Percentiles rank a stretch among this genome's conserved stretches.
These are phyloP conservation scores for Rhodotorula sp. DNA, from an alignment of 1,284 basidiomycete species.

Conservation along the genomic window DNA sequence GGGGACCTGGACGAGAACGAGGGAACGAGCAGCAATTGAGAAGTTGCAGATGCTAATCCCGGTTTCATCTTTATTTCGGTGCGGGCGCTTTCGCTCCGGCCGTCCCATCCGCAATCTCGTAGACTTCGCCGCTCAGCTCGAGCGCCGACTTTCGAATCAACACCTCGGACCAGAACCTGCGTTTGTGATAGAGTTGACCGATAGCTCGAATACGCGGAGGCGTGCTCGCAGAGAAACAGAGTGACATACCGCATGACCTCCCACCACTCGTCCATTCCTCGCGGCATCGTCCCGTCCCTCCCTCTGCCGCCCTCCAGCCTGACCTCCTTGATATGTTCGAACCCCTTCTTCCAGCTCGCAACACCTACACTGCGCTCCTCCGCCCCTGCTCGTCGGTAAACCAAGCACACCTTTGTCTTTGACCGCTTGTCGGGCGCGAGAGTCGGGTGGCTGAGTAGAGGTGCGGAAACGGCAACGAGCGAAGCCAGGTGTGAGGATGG, in stretches of 20 bases:
- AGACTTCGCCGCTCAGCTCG: slow-evolving; percentile 23
- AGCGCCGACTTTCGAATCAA: slow-evolving; percentile 16
- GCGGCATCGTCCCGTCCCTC: slow-evolving; percentile 25
- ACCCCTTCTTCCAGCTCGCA: slow-evolving; percentile 28
- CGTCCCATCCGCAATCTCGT: slow-evolving; percentile 7
- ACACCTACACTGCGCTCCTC: slow-evolving; percentile 18
- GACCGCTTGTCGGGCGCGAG: background rate
- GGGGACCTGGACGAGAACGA: background rate
- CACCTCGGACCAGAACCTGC: slow-evolving; percentile 36
- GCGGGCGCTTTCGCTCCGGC: background rate
- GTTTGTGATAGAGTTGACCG: too few relatives aligned
- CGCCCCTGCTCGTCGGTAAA: background rate
- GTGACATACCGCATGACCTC: slow-evolving; percentile 36
- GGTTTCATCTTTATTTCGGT: background rate
- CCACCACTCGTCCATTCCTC: slow-evolving; percentile 36
- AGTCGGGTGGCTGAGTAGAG: slow-evolving; percentile 30
- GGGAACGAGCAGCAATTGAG: background rate
- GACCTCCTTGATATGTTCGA: slow-evolving; percentile 10
- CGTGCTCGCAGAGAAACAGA: too few relatives aligned
- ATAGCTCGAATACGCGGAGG: too few relatives aligned
- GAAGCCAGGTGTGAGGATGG: slow-evolving; percentile 15
- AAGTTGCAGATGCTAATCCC: background rate
- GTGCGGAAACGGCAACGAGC: slow-evolving; percentile 24
- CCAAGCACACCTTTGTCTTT: slow-evolving; percentile 18
- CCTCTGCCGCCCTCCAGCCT: slow-evolving; percentile 7